Percentiles rank a stretch among this genome's conserved stretches.
Evolutionary conservation across 441 rosid genomes (phyloP).

Genomic region (Pelargonium myrrhifolium): DNA sequence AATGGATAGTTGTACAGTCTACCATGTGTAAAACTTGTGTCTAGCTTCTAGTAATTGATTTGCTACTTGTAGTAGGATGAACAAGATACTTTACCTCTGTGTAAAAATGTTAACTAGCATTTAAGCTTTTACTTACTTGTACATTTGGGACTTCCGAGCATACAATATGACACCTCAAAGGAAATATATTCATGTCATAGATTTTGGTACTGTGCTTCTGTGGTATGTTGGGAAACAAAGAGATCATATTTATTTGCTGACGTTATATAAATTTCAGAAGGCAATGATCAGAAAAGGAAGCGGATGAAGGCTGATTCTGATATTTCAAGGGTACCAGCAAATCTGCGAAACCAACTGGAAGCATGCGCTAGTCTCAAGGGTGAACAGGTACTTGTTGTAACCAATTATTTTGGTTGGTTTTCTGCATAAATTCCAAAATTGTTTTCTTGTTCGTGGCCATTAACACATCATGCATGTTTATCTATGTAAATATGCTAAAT

Average conservation of each 20-base stretch:
- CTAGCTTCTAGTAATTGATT: background rate
- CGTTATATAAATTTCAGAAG: constrained; percentile 52
- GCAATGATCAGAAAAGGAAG: constrained; percentile 73
- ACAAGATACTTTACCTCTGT: background rate
- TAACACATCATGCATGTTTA: no score
- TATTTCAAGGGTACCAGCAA: constrained; percentile 51
- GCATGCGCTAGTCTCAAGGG: constrained; percentile 64
- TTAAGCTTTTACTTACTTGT: background rate
- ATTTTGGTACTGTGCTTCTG: constrained; percentile 6
- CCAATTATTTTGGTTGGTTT: background rate
- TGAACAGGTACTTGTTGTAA: constrained; percentile 51
- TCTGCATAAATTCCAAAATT: no score
- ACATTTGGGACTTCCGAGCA: no score
- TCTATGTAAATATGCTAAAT: no score
- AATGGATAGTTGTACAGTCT: background rate
- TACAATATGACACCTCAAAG: no score
- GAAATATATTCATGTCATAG: background rate
- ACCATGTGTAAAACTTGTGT: background rate
- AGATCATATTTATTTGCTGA: constrained; percentile 15
- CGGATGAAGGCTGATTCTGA: constrained; percentile 75
- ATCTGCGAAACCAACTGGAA: constrained; percentile 67
- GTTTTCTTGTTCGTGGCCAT: no score
- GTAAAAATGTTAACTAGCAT: background rate
- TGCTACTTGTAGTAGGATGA: background rate
- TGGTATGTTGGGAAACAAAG: constrained; percentile 3